Base-by-base conservation (phyloP, 164 flowering plant species). In the Macadamia tetraphylla region DNA sequence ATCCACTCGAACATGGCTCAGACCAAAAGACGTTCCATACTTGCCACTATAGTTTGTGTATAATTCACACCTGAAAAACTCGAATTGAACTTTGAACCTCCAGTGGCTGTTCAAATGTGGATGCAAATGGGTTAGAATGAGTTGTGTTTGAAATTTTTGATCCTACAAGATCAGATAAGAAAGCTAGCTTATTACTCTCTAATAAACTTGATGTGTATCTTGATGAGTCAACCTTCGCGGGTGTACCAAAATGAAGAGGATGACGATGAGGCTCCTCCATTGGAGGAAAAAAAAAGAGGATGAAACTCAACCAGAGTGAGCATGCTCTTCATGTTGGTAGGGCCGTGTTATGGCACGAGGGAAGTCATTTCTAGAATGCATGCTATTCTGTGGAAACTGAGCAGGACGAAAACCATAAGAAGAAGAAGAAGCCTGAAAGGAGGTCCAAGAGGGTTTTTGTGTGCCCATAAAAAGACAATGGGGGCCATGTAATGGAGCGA, bases 91-190 rank as follows among this genome's bases (percentile, higher is more conserved):
- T 71, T 83, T 57, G 85, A 79, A 73, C 72, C 76, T 42, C 70
- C 64, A 23, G 79, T 61, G 87, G 84, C 74, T 79, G 81, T 53
- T 94, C 92, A 78, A 84, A 84, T 62, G 89, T 83, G 46, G 97
- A 81, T 68, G 91, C 87, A 81, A 78, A 84, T 52, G 91, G 91
- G 79, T 89, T 88, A 71, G 77, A 79, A 71, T 84, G 87, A 42
- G 77, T 32, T 68, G 74, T 53, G 23, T 63, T 66, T 40, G 87
- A 63, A 75, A 76, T 67, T 75, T 76, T 79, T 10, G 87, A 81
- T 65, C 77, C 86, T 57, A 70, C 78, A 71, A 66, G 66, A 68
- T 78, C 85, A 29, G 81, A 53, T 15, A 66, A 23, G 3, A 31
- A 75, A 69, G 85, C 59, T 7, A 76, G 61, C 32, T 73, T 75